Evolutionary conservation across 116 monocot genomes (phyloP), one percentile per base, ranked within the genome.

Genomic region (Papilionanthe hybrid): DNA sequence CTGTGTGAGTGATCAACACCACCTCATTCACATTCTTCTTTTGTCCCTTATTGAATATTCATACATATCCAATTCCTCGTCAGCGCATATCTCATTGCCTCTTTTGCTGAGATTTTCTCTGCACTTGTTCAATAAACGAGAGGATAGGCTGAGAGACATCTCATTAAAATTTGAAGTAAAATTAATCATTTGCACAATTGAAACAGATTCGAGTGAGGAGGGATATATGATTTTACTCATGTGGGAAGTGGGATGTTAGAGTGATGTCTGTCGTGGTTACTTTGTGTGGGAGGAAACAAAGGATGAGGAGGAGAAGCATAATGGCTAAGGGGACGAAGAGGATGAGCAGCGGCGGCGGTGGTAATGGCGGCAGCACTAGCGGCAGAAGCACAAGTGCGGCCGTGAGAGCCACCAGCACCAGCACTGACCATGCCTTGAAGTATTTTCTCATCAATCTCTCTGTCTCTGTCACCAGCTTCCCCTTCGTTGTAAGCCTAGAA

Each of bases 351-450:
- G 76, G 65, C 23, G 84, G 88, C 11, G 88, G 88, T 3, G 81
- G 84, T 69, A 87, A n/a, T 4, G 84, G 84, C 4, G 87, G 87
- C 37, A 87, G 79, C 15, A 82, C 43, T 3, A 82, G 65, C 17
- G 88, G 88, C 9, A 88, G 74, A 32, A 82, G 55, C 5, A 88
- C 79, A 9, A 88, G 82, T 18, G 76, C 25, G 2, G 73, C 77
- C 29, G 82, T 55, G 42, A 82, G 30, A 41, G 20, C 78, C 79
- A 37, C 77, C 81, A 87, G 76, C 84, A 79, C 22, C 69, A 77
- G 8, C 72, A 60, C 69, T 22, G 58, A 63, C 32, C 67, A 42
- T 5, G n/a, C 41, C 0, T 75, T 57, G 55, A 69, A 77, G 60
- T 80, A 76, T 11, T 17, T 7, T 9, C 4, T 19, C 71, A 71